Conservation (phyloP, 2,329 filamentous ascomycete species). For the Colletotrichum chrysophilum region DNA sequence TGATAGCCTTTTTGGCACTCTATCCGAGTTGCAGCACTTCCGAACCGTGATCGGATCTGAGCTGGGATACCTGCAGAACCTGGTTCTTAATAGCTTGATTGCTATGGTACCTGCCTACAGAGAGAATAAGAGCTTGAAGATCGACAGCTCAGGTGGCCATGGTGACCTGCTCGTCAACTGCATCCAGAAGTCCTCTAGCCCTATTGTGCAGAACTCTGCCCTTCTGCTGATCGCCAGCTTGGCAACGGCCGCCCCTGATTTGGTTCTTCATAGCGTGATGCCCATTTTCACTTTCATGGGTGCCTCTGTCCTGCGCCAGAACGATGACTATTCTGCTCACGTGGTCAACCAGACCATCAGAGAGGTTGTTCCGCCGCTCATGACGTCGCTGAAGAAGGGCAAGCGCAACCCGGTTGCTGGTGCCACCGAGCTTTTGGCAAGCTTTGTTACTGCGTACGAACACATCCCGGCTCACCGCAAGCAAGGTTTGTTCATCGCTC, state of each 20-base stretch:
- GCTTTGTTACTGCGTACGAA: constrained; percentile 95
- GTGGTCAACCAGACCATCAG: constrained; percentile 96
- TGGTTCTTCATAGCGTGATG: constrained; percentile 97
- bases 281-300: constrained; percentile 99
- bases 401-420: constrained; percentile 80
- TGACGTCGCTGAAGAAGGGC: constrained; percentile 82
- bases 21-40: constrained; percentile 88
- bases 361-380: constrained; percentile 89
- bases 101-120: constrained; percentile 84
- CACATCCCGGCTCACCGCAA: constrained; percentile 91
- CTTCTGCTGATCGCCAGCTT: constrained; percentile 86
- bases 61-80: constrained; percentile 86
- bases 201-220: constrained; percentile 91
- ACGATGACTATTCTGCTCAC: constrained; percentile 95
- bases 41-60: constrained; percentile 83
- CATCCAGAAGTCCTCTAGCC: constrained; percentile 88
- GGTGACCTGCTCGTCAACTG: constrained; percentile 93
- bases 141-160: constrained; percentile 81
- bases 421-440: constrained; percentile 88
- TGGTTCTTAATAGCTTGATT: constrained; percentile 82
- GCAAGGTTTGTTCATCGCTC: constrained; percentile 80
- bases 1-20: constrained; percentile 78
- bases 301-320: constrained; percentile 86
- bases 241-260: constrained; percentile 85
- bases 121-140: constrained; percentile 59